A percentile compares a stretch with the other conserved stretches of the same genome.
Evolutionary conservation across 805 yeast species (phyloP).

Genomic region (Starmera amethionina): DNA sequence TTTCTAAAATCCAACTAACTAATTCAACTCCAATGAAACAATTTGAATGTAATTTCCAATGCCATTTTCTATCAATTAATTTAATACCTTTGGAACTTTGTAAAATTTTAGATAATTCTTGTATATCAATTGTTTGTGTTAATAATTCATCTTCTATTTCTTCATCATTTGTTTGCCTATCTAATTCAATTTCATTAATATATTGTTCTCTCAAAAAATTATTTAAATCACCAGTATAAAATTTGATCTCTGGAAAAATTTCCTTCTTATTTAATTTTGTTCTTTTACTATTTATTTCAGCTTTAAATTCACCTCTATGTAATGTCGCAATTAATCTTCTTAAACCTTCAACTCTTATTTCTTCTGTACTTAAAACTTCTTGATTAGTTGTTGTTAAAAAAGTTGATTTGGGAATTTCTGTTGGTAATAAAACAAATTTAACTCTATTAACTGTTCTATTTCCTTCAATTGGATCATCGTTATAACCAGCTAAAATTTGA

Average conservation of each 20-base stretch:
- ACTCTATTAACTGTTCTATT: slow-evolving; percentile 50
- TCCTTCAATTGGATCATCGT: slow-evolving; percentile 50
- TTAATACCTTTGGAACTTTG: slow-evolving; percentile 57
- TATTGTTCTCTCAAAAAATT: slow-evolving; percentile 45
- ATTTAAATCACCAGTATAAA: slow-evolving; percentile 80
- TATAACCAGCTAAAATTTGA: slow-evolving; percentile 86
- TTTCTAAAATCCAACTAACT: slow-evolving; percentile 76
- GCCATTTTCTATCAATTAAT: slow-evolving; percentile 83
- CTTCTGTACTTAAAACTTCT: slow-evolving; percentile 71
- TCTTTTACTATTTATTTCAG: slow-evolving; percentile 29
- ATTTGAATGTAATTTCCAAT: slow-evolving; percentile 64
- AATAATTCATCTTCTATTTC: slow-evolving; percentile 31
- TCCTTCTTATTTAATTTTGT: slow-evolving; percentile 30
- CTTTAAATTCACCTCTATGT: slow-evolving; percentile 43
- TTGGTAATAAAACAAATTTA: slow-evolving; percentile 78
- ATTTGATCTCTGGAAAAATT: slow-evolving; percentile 62
- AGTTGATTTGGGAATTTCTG: slow-evolving; percentile 51
- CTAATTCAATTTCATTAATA: slow-evolving; percentile 25
- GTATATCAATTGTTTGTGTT: slow-evolving; percentile 38
- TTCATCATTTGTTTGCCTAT: slow-evolving; percentile 21
- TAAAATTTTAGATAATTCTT: slow-evolving; percentile 51
- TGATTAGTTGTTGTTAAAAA: slow-evolving; percentile 30
- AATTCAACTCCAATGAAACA: slow-evolving; percentile 82
- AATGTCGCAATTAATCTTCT: slow-evolving; percentile 55
- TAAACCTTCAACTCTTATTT: slow-evolving; percentile 86